Evolutionary conservation across 305 asterid species (phyloP).

Genomic region (Fraxinus platypoda): DNA sequence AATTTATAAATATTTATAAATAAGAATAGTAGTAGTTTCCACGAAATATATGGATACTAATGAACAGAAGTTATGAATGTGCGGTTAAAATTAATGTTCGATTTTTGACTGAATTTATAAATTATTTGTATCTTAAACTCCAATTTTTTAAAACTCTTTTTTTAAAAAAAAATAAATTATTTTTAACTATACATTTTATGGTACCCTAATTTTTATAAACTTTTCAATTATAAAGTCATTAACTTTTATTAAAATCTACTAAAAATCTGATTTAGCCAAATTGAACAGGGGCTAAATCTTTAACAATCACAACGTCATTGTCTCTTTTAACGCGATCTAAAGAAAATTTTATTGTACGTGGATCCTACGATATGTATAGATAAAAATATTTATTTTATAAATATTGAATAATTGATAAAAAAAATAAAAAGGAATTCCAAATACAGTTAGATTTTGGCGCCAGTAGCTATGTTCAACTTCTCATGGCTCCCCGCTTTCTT

Average conservation of each 20-base stretch:
- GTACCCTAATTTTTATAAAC: no score
- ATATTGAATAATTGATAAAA: not conserved
- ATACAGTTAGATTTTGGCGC: not conserved
- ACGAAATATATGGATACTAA: not conserved
- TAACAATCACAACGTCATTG: not conserved
- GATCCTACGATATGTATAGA: not conserved
- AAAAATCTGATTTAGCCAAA: no score
- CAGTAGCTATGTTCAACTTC: not conserved
- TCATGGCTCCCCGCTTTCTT: constrained; percentile 29
- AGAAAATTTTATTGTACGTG: not conserved
- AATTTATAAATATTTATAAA: no score
- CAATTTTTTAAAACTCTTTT: not conserved
- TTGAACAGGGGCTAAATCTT: not conserved
- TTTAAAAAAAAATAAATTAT: no score
- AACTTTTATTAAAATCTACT: no score
- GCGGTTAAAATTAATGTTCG: no score
- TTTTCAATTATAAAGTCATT: no score
- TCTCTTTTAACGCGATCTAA: not conserved
- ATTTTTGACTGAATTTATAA: not conserved
- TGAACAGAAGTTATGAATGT: not conserved
- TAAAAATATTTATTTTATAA: not conserved
- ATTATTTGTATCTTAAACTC: not conserved
- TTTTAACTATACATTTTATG: no score
- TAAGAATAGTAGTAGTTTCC: not conserved
- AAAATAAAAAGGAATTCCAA: not conserved